These are phyloP conservation scores for Serendipita sp. DNA, from an alignment of 1,284 basidiomycete genomes.

Conservation along the genomic window DNA sequence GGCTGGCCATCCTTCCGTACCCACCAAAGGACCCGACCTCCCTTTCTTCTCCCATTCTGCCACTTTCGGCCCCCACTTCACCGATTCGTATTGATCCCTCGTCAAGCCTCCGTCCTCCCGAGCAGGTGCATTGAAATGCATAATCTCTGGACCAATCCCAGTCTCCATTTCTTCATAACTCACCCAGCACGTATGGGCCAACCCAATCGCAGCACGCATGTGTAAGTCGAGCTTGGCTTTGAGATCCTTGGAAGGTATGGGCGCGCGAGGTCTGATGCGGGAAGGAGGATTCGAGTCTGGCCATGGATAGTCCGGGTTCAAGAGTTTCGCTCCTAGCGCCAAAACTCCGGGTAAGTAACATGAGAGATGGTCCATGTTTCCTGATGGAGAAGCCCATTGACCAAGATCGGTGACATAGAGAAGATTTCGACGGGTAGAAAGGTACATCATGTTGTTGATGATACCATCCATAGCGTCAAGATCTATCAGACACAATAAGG, in stretches of 20 bases:
- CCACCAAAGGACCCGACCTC: conserved; percentile 13
- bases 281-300: not conserved
- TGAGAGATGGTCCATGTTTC: conserved; percentile 17
- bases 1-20: not conserved
- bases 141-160: conserved; percentile 16
- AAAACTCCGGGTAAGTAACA: conserved; percentile 18
- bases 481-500: conserved; percentile 10
- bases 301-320: conserved; percentile 1
- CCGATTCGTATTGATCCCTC: not conserved
- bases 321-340: conserved; percentile 13
- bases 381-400: not conserved
- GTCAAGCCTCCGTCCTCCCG: not conserved
- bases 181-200: conserved; percentile 16
- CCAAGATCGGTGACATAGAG: conserved; percentile 17
- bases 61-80: not conserved
- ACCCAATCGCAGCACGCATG: conserved; percentile 14
- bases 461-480: conserved; percentile 13
- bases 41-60: conserved; percentile 9
- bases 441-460: conserved; percentile 14
- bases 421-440: conserved; percentile 15
- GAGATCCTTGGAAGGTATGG: not conserved
- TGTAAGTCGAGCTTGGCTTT: conserved; percentile 11
- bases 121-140: not conserved
- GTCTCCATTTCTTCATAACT: conserved; percentile 13
- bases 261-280: not conserved